Evolutionary conservation across 371 early-diverging fungal species (phyloP).

Genomic region (Capillidium rhysosporum): DNA sequence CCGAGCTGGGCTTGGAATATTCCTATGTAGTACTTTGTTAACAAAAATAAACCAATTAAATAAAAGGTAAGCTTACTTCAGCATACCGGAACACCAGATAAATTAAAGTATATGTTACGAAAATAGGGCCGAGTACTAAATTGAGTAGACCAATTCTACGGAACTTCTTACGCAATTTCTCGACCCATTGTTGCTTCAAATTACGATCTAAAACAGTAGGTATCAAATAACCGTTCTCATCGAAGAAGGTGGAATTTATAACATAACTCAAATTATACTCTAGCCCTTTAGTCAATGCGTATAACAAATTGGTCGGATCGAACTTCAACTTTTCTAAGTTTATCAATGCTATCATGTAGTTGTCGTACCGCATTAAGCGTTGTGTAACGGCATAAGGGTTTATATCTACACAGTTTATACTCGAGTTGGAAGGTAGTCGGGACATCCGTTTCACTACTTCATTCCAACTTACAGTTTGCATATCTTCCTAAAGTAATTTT

Average conservation of each 20-base stretch:
- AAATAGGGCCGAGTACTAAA: slow-evolving; percentile 67
- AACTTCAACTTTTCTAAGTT: slow-evolving; percentile 69
- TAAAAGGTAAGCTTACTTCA: slow-evolving; percentile 58
- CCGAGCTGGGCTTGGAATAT: slow-evolving; percentile 70
- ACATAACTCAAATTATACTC: slow-evolving; percentile 86
- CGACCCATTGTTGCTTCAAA: slow-evolving; percentile 18
- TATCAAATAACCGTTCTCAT: background rate
- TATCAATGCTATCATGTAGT: slow-evolving; percentile 86
- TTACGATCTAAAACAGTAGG: slow-evolving; percentile 7
- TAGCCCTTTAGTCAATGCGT: slow-evolving; percentile 56
- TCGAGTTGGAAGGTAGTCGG: slow-evolving; percentile 29
- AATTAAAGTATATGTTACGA: slow-evolving; percentile 57
- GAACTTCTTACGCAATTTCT: slow-evolving; percentile 30
- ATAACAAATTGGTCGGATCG: slow-evolving; percentile 6
- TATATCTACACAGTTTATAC: slow-evolving; percentile 26
- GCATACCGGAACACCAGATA: slow-evolving; percentile 86
- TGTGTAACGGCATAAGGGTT: slow-evolving; percentile 77
- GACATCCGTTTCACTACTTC: slow-evolving; percentile 49
- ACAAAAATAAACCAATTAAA: background rate
- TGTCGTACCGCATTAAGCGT: slow-evolving; percentile 92
- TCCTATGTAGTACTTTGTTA: slow-evolving; percentile 24
- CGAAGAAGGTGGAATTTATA: slow-evolving; percentile 25
- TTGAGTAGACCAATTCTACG: slow-evolving; percentile 70
- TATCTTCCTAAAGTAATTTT: slow-evolving; percentile 27
- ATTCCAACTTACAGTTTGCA: slow-evolving; percentile 61